Evolutionary conservation across 768 basidiomycete species (phyloP), one percentile per base, ranked within the genome.

Genomic region (Hypholoma sublateritium): DNA sequence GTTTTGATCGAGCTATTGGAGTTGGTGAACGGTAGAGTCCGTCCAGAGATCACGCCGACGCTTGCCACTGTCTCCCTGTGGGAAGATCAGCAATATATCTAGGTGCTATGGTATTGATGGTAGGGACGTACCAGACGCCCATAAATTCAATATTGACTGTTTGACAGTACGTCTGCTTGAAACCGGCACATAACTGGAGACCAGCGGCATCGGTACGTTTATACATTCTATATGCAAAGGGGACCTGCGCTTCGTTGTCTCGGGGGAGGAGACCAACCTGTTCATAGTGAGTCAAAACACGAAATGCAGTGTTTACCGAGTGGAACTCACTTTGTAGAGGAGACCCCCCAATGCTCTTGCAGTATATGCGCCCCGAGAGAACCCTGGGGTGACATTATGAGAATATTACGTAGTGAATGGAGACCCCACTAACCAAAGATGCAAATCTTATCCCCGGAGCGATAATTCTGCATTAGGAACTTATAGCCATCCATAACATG

Each of bases 11-110:
- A 77, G 19, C 70, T 74, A 64, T 91, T 88, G 16, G 80, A 76
- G 44, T 76, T 75, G 0, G 86, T 84, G 61, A 91, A 93, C 0
- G 91, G 91, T 24, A 93, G 72, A 1, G 74, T 79, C 8, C 80
- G 76, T 2, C 78, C 73, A 71, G 77, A 72, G n/a, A 93, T 55
- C 1, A 88, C 62, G 0, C 91, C 91, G 19, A 90, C 89, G 52
- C 88, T 88, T 7, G 86, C 76, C 3, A 93, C 90, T 0, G 91
- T 93, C 57, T 93, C 91, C 91, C 89, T 84, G 24, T n/a, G 14
- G 19, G 44, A 19, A 49, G 41, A 48, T 52, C 21, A 50, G 46
- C 25, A 57, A 53, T 19, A 28, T 42, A 35, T 44, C 25, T 32
- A 41, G 36, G 22, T 41, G 36, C n/a, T 46, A 24, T 32, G 22